Evolutionary conservation across 139 green algal species (phyloP).

Genomic region (Tetraselmis striata): DNA sequence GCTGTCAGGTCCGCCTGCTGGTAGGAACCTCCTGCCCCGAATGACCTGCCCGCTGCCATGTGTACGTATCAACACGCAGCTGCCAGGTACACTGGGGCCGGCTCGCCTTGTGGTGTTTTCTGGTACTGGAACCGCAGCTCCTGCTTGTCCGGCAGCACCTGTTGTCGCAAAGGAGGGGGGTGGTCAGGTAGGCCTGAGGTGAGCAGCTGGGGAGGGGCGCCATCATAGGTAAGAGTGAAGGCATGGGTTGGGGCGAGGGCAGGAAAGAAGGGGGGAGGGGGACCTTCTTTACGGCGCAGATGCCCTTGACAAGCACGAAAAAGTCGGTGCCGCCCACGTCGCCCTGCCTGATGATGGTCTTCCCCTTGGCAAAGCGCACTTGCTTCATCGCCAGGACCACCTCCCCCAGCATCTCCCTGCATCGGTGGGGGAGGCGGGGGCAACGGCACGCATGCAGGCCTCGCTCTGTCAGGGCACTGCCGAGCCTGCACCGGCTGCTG

Average conservation of each 20-base stretch:
- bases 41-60: too few species aligned
- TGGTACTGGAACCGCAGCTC: neutral
- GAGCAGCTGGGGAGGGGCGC: conserved; percentile 27
- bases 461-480: too few species aligned
- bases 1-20: too few species aligned
- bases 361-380: neutral
- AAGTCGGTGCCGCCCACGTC: conserved; percentile 50
- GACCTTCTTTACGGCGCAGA: conserved; percentile 17
- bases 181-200: conserved; percentile 33
- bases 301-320: conserved; percentile 56
- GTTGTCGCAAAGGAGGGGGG: neutral
- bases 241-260: too few species aligned
- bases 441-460: too few species aligned
- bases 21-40: too few species aligned
- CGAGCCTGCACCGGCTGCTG: too few species aligned
- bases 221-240: too few species aligned
- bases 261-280: neutral
- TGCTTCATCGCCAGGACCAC: neutral
- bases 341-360: conserved; percentile 21
- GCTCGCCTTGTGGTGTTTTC: neutral
- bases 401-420: neutral
- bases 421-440: too few species aligned
- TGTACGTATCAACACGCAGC: too few species aligned
- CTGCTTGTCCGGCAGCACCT: neutral
- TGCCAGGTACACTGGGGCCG: too few species aligned